Conservation (phyloP, 139 green algal genomes). For the Mesotaenium endlicherianum region DNA sequence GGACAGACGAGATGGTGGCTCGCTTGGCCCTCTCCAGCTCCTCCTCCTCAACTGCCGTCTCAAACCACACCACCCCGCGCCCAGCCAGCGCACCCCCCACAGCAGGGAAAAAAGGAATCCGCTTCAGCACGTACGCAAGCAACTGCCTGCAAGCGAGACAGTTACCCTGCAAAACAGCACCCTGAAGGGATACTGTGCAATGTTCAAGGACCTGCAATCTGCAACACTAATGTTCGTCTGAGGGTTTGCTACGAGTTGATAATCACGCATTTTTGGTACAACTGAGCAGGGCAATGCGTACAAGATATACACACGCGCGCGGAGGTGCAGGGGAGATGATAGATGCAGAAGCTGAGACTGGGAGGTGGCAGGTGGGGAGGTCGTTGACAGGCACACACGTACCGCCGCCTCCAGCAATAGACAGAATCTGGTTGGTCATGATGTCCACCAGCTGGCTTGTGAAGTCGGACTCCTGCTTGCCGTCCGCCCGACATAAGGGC, state of each 20-base stretch:
- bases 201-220: too few relatives aligned
- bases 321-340: too few relatives aligned
- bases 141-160: neutral
- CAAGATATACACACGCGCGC: neutral
- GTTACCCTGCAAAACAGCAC: too few relatives aligned
- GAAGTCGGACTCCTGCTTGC: neutral
- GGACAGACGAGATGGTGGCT: constrained; percentile 63
- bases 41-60: constrained; percentile 53
- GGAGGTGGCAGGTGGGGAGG: too few relatives aligned
- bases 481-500: too few relatives aligned
- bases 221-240: too few relatives aligned
- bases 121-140: neutral
- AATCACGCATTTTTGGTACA: too few relatives aligned
- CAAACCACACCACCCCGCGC: neutral
- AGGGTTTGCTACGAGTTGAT: too few relatives aligned
- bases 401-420: constrained; percentile 61
- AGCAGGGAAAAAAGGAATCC: neutral
- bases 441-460: constrained; percentile 60
- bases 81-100: neutral
- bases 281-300: neutral
- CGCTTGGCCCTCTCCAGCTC: constrained; percentile 89
- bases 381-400: too few relatives aligned
- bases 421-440: constrained; percentile 55
- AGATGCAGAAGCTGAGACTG: too few relatives aligned
- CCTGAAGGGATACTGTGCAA: too few relatives aligned